phyloP scores from a whole-genome alignment of 345 rosid species.

The Microcos paniculata region DNA sequence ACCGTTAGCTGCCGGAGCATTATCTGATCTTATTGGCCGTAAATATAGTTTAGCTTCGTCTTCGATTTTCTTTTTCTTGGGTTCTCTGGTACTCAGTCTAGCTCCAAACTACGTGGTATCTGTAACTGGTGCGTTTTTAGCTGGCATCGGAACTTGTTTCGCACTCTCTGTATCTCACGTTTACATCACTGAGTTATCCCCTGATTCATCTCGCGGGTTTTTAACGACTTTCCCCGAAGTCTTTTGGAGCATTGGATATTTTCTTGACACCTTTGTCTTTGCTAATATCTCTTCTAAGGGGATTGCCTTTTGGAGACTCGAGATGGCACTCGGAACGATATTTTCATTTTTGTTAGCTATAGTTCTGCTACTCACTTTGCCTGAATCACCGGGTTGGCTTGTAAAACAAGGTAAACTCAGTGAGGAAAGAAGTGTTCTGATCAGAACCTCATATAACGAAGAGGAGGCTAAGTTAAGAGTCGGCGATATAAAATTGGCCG shows the following conservation, averaged over 20 bases:
- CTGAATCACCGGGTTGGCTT: slow-evolving; percentile 59
- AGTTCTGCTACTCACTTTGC: not conserved
- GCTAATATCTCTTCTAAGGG: not conserved
- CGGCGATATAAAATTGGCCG: slow-evolving; percentile 30
- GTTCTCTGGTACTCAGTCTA: slow-evolving; percentile 49
- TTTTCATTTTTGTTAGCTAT: not conserved
- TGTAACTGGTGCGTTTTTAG: slow-evolving; percentile 46
- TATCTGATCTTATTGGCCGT: slow-evolving; percentile 62
- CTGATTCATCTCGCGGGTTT: slow-evolving; percentile 40
- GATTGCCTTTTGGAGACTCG: not conserved
- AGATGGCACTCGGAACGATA: not conserved
- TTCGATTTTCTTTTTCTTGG: slow-evolving; percentile 38
- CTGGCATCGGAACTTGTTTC: slow-evolving; percentile 51
- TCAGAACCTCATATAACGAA: slow-evolving; percentile 32
- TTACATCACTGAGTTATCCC: slow-evolving; percentile 48
- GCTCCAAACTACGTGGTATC: slow-evolving; percentile 43
- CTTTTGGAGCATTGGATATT: not conserved
- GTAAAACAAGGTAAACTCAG: slow-evolving; percentile 39
- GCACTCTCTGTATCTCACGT: slow-evolving; percentile 58
- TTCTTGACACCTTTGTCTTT: not conserved
- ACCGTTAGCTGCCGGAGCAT: slow-evolving; percentile 33
- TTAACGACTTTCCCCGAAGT: slow-evolving; percentile 54
- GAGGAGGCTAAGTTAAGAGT: slow-evolving; percentile 44
- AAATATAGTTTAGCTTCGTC: slow-evolving; percentile 49
- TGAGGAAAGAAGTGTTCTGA: slow-evolving; percentile 40